Conservation (phyloP, 805 yeast species). For the baker's yeast (Saccharomyces cerevisiae) region DNA sequence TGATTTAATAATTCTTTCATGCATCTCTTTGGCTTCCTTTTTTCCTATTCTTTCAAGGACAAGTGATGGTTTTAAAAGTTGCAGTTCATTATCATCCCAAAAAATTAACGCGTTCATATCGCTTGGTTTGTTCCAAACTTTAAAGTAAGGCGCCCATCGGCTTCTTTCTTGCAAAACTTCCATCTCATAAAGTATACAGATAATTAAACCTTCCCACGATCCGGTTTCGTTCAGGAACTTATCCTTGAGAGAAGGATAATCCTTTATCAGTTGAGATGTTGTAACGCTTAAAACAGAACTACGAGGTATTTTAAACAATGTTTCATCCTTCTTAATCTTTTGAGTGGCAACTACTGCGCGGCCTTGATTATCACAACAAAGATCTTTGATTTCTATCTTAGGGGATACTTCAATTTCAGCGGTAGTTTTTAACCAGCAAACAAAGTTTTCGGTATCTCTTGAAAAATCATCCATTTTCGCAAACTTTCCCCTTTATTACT, state of each 20-base stretch:
- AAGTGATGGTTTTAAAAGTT: constrained; percentile 56
- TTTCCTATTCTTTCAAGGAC: constrained; percentile 65
- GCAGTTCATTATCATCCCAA: constrained; percentile 62
- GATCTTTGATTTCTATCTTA: constrained; percentile 54
- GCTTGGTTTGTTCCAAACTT: constrained; percentile 50
- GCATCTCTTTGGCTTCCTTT: constrained; percentile 56
- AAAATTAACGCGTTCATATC: constrained; percentile 64
- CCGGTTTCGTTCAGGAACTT: constrained; percentile 33
- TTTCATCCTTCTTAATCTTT: constrained; percentile 54
- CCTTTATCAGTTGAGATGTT: constrained; percentile 40
- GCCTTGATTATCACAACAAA: constrained; percentile 55
- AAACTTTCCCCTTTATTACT: background rate
- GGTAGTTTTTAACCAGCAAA: constrained; percentile 37
- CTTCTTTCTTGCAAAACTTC: constrained; percentile 38
- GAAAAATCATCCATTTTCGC: constrained; percentile 17
- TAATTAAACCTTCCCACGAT: constrained; percentile 74
- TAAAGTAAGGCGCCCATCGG: constrained; percentile 63
- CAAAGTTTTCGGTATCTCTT: constrained; percentile 34
- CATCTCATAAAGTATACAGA: constrained; percentile 57
- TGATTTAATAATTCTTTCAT: constrained; percentile 29
- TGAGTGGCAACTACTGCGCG: constrained; percentile 63
- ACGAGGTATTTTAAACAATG: constrained; percentile 63
- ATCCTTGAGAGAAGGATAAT: constrained; percentile 28
- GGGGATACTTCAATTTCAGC: constrained; percentile 42
- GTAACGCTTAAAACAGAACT: constrained; percentile 47